These are phyloP conservation scores for Micromonas pusilla DNA, from an alignment of 139 green algal genomes.

Conservation along the genomic window DNA sequence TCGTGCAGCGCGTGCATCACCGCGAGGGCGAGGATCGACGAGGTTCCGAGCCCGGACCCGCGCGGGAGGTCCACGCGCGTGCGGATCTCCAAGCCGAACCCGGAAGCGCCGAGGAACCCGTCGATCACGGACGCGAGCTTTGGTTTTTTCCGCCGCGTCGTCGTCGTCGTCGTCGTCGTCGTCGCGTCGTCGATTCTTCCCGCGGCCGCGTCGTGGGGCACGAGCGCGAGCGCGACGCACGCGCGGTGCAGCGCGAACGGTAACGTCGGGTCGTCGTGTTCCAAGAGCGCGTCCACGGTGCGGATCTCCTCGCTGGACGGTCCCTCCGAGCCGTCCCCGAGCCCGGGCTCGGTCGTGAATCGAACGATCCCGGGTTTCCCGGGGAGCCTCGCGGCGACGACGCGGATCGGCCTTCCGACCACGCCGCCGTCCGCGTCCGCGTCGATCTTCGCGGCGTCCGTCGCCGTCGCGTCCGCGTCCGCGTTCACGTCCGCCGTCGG, in stretches of 20 bases:
- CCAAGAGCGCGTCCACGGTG: neutral
- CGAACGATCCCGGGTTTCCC: neutral
- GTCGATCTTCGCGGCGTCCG: too few relatives aligned
- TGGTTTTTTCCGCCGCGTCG: neutral
- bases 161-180: neutral
- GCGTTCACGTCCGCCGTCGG: too few relatives aligned
- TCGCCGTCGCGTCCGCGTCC: too few relatives aligned
- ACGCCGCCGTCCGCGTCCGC: too few relatives aligned
- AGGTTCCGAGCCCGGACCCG: slow-evolving; percentile 37
- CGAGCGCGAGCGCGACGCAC: neutral
- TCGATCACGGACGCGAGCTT: neutral
- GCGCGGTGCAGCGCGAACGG: slow-evolving; percentile 18
- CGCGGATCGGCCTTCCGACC: slow-evolving; percentile 25
- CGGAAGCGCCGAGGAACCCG: neutral
- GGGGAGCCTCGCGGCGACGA: too few relatives aligned
- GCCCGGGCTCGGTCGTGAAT: neutral
- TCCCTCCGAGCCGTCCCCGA: neutral
- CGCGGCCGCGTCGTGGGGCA: neutral
- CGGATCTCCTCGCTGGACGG: neutral
- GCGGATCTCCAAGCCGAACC: neutral
- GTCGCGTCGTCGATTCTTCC: neutral
- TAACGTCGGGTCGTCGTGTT: neutral
- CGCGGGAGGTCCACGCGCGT: slow-evolving; percentile 34
- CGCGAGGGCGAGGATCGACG: slow-evolving; percentile 35
- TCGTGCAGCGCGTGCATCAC: slow-evolving; percentile 32